phyloP scores from a whole-genome alignment of 257 asterid genomes.

The Nicotiana knightiana region DNA sequence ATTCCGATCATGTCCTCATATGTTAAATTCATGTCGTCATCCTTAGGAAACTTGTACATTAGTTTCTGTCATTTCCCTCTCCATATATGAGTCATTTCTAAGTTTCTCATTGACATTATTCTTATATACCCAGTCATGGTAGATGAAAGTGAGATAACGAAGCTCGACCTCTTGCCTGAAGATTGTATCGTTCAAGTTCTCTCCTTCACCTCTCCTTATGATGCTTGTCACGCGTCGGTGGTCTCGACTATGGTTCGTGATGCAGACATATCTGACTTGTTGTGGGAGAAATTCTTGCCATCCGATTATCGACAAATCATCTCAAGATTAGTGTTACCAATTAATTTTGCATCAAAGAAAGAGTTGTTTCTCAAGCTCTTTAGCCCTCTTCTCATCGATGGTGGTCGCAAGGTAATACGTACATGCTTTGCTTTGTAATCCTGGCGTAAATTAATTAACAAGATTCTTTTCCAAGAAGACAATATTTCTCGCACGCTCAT shows the following conservation, averaged over 20 bases:
- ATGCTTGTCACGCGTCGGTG: slow-evolving; percentile 38
- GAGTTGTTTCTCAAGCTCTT: slow-evolving; percentile 51
- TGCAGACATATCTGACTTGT: slow-evolving; percentile 46
- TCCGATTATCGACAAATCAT: slow-evolving; percentile 47
- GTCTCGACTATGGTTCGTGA: slow-evolving; percentile 30
- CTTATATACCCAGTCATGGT: background rate
- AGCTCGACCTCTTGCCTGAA: slow-evolving; percentile 39
- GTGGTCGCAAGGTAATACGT: slow-evolving; percentile 48
- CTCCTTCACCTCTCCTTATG: slow-evolving; percentile 46
- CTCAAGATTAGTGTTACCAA: slow-evolving; percentile 27
- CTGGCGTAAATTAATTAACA: too few relatives aligned
- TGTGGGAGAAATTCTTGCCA: slow-evolving; percentile 63
- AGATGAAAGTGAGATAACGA: background rate
- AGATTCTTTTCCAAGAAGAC: background rate
- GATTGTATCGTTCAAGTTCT: slow-evolving; percentile 48
- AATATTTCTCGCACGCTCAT: background rate
- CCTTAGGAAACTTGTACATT: background rate
- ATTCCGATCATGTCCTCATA: slow-evolving; percentile 31
- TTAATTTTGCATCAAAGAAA: slow-evolving; percentile 41
- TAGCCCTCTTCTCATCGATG: slow-evolving; percentile 59
- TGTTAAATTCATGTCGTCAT: slow-evolving; percentile 34
- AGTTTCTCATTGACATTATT: background rate
- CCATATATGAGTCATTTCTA: background rate
- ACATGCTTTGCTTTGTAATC: background rate
- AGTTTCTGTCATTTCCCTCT: background rate